phyloP scores from a whole-genome alignment of 1,284 basidiomycete genomes.

The Ceratobasidium sp. region DNA sequence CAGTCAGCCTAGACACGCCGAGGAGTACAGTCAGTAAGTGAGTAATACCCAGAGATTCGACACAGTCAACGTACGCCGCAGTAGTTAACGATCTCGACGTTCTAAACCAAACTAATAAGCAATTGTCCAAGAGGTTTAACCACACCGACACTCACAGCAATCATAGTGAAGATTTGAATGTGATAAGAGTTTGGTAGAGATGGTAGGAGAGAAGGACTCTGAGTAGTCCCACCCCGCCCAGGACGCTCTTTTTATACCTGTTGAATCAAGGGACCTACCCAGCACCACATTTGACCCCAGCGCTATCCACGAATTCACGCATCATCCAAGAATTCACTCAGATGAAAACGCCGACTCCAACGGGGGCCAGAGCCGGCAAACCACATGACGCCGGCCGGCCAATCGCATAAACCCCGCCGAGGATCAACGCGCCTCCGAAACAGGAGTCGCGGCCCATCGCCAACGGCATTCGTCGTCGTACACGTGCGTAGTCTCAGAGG shows the following conservation, averaged over 20 bases:
- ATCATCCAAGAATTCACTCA: slow-evolving; percentile 10
- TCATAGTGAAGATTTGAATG: slow-evolving; percentile 7
- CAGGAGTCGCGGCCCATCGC: neutral
- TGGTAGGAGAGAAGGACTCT: slow-evolving; percentile 12
- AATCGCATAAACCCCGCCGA: slow-evolving; percentile 23
- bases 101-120: neutral
- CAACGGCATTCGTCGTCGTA: neutral
- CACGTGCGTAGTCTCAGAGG: neutral
- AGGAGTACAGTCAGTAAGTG: neutral
- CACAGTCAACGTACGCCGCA: slow-evolving; percentile 10
- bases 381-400: neutral
- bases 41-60: neutral
- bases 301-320: neutral
- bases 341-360: neutral
- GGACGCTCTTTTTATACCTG: neutral
- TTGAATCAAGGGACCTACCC: neutral
- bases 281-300: slow-evolving; percentile 18
- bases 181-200: neutral
- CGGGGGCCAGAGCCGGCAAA: neutral
- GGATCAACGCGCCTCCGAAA: slow-evolving; percentile 6
- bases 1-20: neutral
- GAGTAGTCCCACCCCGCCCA: neutral
- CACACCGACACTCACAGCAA: slow-evolving; percentile 20
- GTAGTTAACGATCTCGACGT: slow-evolving; percentile 29
- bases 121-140: neutral